phyloP scores from a whole-genome alignment of 2,329 filamentous ascomycete genomes.

The Pseudogymnoascus sp. region DNA sequence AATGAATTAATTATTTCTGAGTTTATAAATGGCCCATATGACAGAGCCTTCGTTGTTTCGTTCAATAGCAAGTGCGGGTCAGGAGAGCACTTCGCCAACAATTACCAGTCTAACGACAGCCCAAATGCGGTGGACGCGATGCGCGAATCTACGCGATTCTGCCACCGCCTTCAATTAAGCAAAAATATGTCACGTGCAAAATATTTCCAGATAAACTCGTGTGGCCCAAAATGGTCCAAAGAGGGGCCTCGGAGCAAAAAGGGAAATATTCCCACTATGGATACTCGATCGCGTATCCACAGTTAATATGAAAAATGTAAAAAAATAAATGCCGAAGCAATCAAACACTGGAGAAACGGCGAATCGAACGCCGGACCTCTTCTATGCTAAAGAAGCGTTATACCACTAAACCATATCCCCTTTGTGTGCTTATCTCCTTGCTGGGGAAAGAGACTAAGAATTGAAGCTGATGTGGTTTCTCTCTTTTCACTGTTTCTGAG shows the following conservation, averaged over 20 bases:
- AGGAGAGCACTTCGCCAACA: not conserved
- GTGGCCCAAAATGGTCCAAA: not conserved
- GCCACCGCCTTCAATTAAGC: constrained; percentile 7
- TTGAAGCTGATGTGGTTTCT: not conserved
- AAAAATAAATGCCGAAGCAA: too few species aligned
- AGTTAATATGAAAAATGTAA: too few species aligned
- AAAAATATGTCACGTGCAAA: not conserved
- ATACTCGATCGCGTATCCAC: too few species aligned
- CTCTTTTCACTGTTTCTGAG: not conserved
- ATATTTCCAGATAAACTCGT: not conserved
- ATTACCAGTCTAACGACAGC: constrained; percentile 8
- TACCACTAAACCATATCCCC: constrained; percentile 8
- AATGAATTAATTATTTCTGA: not conserved
- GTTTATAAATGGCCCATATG: not conserved
- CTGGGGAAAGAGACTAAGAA: not conserved
- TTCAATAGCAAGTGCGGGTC: not conserved
- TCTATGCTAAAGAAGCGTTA: constrained; percentile 8
- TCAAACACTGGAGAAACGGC: not conserved
- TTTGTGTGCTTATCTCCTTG: not conserved
- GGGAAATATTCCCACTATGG: not conserved
- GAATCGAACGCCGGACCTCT: constrained; percentile 8
- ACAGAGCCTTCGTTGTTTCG: not conserved
- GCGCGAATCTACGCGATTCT: constrained; percentile 9
- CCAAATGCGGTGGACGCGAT: constrained; percentile 8
- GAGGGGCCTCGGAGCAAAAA: not conserved